phyloP scores from a whole-genome alignment of 2,329 filamentous ascomycete genomes.

The Thielaviopsis ethacetica region DNA sequence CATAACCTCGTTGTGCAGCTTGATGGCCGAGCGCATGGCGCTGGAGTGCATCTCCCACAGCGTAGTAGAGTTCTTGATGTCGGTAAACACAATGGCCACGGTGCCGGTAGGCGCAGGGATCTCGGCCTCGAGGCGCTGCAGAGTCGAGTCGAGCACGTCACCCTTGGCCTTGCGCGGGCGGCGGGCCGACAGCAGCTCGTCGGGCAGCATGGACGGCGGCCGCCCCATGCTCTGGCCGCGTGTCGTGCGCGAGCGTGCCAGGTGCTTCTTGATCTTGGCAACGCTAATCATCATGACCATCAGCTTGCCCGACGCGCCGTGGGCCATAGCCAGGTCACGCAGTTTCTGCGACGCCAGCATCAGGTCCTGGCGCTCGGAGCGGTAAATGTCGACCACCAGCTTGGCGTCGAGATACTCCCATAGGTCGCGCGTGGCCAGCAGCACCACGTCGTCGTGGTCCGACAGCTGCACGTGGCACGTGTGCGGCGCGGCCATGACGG shows the following conservation, averaged over 20 bases:
- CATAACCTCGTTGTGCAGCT: slow-evolving; percentile 95
- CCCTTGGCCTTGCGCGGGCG: slow-evolving; percentile 47
- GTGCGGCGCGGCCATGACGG: slow-evolving; percentile 80
- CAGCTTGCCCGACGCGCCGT: slow-evolving; percentile 83
- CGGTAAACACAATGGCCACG: slow-evolving; percentile 88
- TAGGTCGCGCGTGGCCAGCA: slow-evolving; percentile 79
- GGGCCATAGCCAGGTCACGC: slow-evolving; percentile 85
- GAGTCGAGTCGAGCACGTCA: slow-evolving; percentile 64
- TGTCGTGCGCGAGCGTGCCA: slow-evolving; percentile 54
- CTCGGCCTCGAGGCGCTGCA: slow-evolving; percentile 75
- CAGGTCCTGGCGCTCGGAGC: slow-evolving; percentile 70
- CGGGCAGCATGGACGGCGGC: slow-evolving; percentile 52
- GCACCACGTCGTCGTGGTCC: slow-evolving; percentile 83
- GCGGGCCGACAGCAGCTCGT: slow-evolving; percentile 48
- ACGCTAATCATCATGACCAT: slow-evolving; percentile 99
- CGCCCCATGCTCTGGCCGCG: slow-evolving; percentile 75
- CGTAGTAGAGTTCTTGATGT: slow-evolving; percentile 96
- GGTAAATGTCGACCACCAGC: slow-evolving; percentile 78
- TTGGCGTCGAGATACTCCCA: slow-evolving; percentile 91
- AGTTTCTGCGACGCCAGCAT: slow-evolving; percentile 94
- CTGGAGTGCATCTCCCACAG: slow-evolving; percentile 92
- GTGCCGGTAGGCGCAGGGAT: slow-evolving; percentile 84
- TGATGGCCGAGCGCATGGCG: slow-evolving; percentile 93
- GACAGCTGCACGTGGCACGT: slow-evolving; percentile 62
- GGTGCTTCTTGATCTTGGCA: slow-evolving; percentile 69